Evolutionary conservation across 2,329 filamentous ascomycete genomes (phyloP), one percentile per base, ranked within the genome.

Genomic region (Fusarium sacchari): DNA sequence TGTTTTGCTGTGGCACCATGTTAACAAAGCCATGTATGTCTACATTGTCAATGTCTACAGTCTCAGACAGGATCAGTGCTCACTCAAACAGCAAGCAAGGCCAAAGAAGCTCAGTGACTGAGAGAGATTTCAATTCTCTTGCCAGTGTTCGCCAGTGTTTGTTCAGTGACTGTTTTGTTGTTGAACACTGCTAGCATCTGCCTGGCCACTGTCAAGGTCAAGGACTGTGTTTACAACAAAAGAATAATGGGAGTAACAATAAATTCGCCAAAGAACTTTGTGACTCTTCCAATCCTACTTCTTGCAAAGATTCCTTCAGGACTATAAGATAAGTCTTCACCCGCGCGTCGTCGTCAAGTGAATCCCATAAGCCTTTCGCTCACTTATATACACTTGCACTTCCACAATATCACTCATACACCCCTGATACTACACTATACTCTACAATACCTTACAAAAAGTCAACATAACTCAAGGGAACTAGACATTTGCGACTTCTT

Each of bases 181-280:
- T 26, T 34, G 24, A 43, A 34, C 30, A 57, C 39, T 57, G 55
- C 28, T 20, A 34, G 30, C 24, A 32, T 46, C 39, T 47, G 40
- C 30, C n/a, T 39, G 22, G 26, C 10, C 46, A 58, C 55, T 55
- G 46, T 34, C 22, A 50, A 30, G 42, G 46, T 34, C 22, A 50
- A 37, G 39, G 37, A 28, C n/a, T 50, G 24, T 17, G 60, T 55
- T 60, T 49, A 68, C 28, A 64, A 47, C 55, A 63, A 73, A 50
- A 32, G 42, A n/a, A 52, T 44, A 42, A 30, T 34, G 22, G 10
- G 22, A 34, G 49, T 22, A 40, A 60, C 42, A 28, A 47, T 61
- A 10, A n/a, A 36, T 39, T 47, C 36, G 28, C 17, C 34, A 46
- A 55, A 59, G 30, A 34, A 26, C 14, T 22, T 18, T 24, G 6